Base-by-base conservation (phyloP, 2,329 filamentous ascomycete genomes). In the Aotearoamyces nothofagi region DNA sequence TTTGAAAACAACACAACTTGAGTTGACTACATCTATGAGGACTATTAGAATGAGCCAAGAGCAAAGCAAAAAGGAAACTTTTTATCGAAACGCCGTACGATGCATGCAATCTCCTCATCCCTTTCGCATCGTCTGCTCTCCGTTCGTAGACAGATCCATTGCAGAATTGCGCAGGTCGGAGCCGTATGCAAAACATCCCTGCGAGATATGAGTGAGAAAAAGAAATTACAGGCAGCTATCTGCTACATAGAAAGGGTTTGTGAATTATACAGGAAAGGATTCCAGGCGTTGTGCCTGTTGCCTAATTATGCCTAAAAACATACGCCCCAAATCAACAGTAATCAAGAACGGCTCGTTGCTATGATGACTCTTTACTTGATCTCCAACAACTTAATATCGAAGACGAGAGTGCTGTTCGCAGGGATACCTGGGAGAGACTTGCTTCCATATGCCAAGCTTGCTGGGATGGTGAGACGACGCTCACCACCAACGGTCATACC, bases 401-500 rank as follows among this genome's bases (percentile, higher is more conserved):
- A 98, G 52, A 79, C 70, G 54, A 98, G 61, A 42, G 78, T 82
- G 54, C 83, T 87, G 70, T 96, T 94, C 45, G 66, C 69, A 14
- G 90, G 90, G 45, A 98, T 96, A 41, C 79, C 84, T 28, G 83
- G 79, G 14, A 80, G 58, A 37, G 67, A 63, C 61, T 81, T 78
- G 59, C 71, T 84, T 57, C 92, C 90, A 56, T 98, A 98, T 46
- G 79, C 92, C 34, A 87, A 72, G 46, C 78, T 62, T 26, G 90
- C 66, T 26, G 92, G 92, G 47, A 98, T 84, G 38, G 75, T 86
- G 47, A 98, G 67, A 43, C 90, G 78, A 48, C 90, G 82, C 68
- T 98, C 92, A 47, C 83, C 84, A 49, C 90, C 90, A 43, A 86
- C 77, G 43, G 76, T 65, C 83, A 98, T 94, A 57, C 92, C 92